phyloP scores from a whole-genome alignment of 139 green algal species.

The Gonium pectorale region DNA sequence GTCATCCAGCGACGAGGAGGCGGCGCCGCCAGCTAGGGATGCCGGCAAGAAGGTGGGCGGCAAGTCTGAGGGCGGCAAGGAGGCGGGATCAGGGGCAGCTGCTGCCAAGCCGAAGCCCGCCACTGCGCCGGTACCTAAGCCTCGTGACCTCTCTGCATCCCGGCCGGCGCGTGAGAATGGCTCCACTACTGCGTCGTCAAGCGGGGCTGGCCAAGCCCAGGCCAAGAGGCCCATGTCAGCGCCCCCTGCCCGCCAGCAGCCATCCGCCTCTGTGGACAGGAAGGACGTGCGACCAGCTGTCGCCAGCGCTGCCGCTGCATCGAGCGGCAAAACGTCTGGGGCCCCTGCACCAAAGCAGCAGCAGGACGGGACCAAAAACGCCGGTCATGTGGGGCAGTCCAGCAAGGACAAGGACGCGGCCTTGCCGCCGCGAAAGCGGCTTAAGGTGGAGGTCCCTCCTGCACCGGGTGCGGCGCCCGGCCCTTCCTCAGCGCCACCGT shows the following conservation, averaged over 20 bases:
- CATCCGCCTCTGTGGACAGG: no score
- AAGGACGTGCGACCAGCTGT: no score
- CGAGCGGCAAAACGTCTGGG: no score
- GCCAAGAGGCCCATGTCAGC: neutral
- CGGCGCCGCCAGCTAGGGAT: neutral
- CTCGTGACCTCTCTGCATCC: neutral
- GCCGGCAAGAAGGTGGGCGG: neutral
- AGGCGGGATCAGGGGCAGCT: neutral
- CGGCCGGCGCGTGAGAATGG: neutral
- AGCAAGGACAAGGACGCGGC: neutral
- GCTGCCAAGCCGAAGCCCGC: neutral
- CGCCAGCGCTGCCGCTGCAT: no score
- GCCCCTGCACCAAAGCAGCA: no score
- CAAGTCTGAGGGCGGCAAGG: neutral
- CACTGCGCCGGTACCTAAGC: neutral
- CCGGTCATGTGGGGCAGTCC: neutral
- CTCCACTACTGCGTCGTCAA: neutral
- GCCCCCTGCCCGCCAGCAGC: neutral
- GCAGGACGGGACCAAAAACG: no score
- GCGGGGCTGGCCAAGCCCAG: neutral
- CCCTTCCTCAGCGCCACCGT: no score
- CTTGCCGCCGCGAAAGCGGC: slow-evolving; percentile 5
- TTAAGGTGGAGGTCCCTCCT: slow-evolving; percentile 42
- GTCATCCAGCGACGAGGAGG: slow-evolving; percentile 14
- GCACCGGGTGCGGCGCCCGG: no score